Evolutionary conservation across 352 stramenopile genomes (phyloP), one percentile per base, ranked within the genome.

Genomic region (Globisporangium nunn): DNA sequence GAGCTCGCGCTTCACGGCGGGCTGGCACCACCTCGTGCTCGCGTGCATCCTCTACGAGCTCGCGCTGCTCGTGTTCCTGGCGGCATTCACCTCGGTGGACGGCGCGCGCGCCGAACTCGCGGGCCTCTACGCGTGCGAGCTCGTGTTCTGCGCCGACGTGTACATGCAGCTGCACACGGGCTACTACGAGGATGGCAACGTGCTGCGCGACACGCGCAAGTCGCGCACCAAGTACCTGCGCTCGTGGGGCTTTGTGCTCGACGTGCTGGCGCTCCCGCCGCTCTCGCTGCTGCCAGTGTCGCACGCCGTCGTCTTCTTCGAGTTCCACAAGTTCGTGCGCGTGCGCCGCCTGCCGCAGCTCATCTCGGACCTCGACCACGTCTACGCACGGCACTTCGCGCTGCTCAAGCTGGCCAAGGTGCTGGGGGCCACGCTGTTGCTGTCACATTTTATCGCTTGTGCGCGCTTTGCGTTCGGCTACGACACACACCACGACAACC

Each of bases 151-250:
- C 47, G 55, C 66, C 35, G 80, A 90, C 61, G 71, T 88, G 29
- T 87, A 83, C 59, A 75, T 90, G 17, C 80, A 86, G 46, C 69
- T 88, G 46, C 75, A 88, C 63, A 90, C 76, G 28, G 78, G 80
- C 10, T 88, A 84, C 67, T 90, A 88, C 54, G 71, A 87, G 48
- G 68, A 81, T 40, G 80, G 80, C 49, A 83, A 88, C 43, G 64
- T 90, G 33, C 63, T 90, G 33, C 78, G 77, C 7, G 77, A 87
- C 57, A 71, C 68, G 17, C 29, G 66, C 28, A 85, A 82, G 30
- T 83, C 75, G 7, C 61, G 75, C n/a, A 54, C 65, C 35, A 88
- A 88, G 52, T 89, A 89, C 65, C 56, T 88, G 1, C 67, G 60
- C 29, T 89, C 79, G 11, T 47, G 52, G 50, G 74, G 58, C 10